Conservation (phyloP, 23 red algal genomes). For the Pyropia yezoensis region DNA sequence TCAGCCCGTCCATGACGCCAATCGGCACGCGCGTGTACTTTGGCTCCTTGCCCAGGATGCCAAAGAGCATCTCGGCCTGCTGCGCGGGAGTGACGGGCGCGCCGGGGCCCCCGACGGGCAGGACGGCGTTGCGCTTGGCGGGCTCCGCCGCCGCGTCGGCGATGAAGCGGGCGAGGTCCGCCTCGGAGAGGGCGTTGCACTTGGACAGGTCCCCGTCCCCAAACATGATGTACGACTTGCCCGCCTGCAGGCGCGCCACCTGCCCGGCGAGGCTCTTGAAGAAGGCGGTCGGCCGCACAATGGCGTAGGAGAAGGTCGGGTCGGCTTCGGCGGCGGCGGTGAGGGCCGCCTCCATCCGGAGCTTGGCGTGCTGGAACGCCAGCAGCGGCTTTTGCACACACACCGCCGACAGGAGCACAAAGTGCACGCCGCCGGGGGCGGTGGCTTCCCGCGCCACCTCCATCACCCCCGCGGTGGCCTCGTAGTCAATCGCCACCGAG, state of each 20-base stretch:
- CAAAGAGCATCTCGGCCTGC: conserved; percentile 56
- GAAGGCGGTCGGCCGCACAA: conserved; percentile 68
- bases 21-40: conserved; percentile 40
- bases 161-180: conserved; percentile 57
- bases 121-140: conserved; percentile 35
- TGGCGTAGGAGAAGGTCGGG: conserved; percentile 29
- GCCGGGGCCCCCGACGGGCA: conserved; percentile 60
- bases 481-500: conserved; percentile 43
- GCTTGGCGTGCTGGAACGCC: conserved; percentile 72
- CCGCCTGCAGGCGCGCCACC: conserved; percentile 28
- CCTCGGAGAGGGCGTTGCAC: conserved; percentile 63
- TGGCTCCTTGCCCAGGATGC: conserved; percentile 20
- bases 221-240: conserved; percentile 52
- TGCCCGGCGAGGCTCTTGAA: conserved; percentile 78
- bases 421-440: conserved; percentile 20
- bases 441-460: conserved; percentile 2
- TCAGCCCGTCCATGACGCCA: conserved; percentile 42
- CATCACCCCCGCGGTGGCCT: conserved; percentile 43
- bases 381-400: conserved; percentile 72
- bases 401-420: conserved; percentile 59
- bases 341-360: conserved; percentile 43
- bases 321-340: conserved; percentile 17
- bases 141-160: conserved; percentile 21
- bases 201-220: conserved; percentile 40
- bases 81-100: conserved; percentile 41